phyloP scores from a whole-genome alignment of 1,139 yeast species.

The Zygotorulaspora mrakii region DNA sequence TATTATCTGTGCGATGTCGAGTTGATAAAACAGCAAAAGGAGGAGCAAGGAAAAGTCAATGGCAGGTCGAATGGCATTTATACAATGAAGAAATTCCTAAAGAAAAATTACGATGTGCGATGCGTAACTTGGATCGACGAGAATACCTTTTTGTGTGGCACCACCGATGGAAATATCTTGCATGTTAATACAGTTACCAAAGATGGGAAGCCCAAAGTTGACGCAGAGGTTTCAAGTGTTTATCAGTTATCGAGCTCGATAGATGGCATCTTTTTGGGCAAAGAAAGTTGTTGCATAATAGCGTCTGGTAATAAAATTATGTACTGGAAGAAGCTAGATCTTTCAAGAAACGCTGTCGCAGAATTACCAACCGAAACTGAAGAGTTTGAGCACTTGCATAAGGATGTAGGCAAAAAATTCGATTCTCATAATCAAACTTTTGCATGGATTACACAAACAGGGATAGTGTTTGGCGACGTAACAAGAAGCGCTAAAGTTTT shows the following conservation, averaged over 20 bases:
- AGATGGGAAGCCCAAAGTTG: constrained; percentile 14
- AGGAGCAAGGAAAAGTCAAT: constrained; percentile 6
- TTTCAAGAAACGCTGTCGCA: constrained; percentile 20
- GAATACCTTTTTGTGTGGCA: constrained; percentile 27
- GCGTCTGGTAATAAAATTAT: constrained; percentile 42
- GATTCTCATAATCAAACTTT: constrained; percentile 33
- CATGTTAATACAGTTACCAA: constrained; percentile 16
- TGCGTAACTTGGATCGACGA: constrained; percentile 24
- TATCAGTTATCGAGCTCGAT: constrained; percentile 17
- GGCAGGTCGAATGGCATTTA: constrained; percentile 13
- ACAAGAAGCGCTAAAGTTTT: constrained; percentile 21
- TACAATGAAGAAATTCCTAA: constrained; percentile 22
- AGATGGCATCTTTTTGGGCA: constrained; percentile 28
- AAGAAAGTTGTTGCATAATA: constrained; percentile 18
- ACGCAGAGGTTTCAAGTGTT: constrained; percentile 15
- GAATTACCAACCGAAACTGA: constrained; percentile 37
- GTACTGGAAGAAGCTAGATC: constrained; percentile 38
- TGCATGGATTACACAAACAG: constrained; percentile 48
- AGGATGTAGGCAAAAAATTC: constrained; percentile 36
- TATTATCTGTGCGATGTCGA: constrained; percentile 26
- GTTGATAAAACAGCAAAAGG: constrained; percentile 7
- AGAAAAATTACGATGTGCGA: constrained; percentile 29
- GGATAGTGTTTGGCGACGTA: constrained; percentile 43
- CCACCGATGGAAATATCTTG: constrained; percentile 27
- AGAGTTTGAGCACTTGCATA: constrained; percentile 37